phyloP scores from a whole-genome alignment of 2,329 filamentous ascomycete species.

The Aspergillus floridensis region DNA sequence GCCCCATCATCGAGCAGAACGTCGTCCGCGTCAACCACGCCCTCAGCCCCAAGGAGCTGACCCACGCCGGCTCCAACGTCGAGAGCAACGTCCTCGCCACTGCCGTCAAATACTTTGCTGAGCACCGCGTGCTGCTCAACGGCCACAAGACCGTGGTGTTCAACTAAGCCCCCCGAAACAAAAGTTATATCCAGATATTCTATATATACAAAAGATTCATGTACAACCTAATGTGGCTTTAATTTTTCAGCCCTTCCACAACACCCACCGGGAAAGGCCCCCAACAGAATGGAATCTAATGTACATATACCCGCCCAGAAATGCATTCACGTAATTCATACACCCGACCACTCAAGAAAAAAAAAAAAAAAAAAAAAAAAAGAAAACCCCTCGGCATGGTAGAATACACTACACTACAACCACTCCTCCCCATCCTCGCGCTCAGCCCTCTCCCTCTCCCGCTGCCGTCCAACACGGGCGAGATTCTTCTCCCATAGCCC shows the following conservation, averaged over 20 bases:
- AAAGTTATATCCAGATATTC: neutral
- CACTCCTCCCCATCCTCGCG: neutral
- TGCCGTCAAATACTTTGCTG: conserved; percentile 80
- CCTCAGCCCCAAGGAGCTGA: conserved; percentile 71
- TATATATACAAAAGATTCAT: neutral
- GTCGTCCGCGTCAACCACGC: conserved; percentile 73
- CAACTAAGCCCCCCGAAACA: conserved; percentile 36
- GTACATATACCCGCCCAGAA: neutral
- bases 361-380: too few relatives aligned
- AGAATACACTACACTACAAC: neutral
- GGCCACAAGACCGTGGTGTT: conserved; percentile 79
- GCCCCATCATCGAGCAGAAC: conserved; percentile 83
- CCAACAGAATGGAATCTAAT: neutral
- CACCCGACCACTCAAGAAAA: neutral
- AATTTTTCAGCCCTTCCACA: neutral
- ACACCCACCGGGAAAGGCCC: neutral
- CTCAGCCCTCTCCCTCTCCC: neutral
- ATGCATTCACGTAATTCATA: neutral
- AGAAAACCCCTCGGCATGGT: too few relatives aligned
- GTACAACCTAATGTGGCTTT: neutral
- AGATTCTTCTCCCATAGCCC: conserved; percentile 57
- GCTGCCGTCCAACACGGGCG: conserved; percentile 38
- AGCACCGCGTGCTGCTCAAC: conserved; percentile 74
- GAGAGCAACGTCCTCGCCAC: conserved; percentile 79
- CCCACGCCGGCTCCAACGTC: conserved; percentile 77